A percentile compares a stretch with the other conserved stretches of the same genome.
Conservation (phyloP, 441 rosid species). For the Arabidopsis hybrid region DNA sequence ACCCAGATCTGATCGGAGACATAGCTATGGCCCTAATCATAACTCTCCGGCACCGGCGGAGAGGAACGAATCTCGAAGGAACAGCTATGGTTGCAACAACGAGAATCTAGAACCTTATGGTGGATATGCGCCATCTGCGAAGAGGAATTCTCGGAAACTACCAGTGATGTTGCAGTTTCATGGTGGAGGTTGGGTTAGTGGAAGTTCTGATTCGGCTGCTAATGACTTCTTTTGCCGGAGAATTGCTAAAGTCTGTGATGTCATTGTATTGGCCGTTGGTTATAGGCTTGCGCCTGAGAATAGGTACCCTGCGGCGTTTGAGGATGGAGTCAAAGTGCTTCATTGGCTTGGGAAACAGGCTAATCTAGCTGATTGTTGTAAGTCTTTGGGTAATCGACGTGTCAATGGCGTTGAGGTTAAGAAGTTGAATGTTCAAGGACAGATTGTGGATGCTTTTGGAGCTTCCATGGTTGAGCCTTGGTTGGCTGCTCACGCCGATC, state of each 20-base stretch:
- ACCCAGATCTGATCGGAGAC: conserved; percentile 46
- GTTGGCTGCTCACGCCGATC: conserved; percentile 96
- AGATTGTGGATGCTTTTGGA: conserved; percentile 82
- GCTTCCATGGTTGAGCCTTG: conserved; percentile 98
- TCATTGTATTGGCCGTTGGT: conserved; percentile 72
- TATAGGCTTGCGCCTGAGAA: conserved; percentile 80
- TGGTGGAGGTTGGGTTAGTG: conserved; percentile 75
- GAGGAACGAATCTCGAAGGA: conserved; percentile 35
- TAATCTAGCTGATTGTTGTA: conserved; percentile 64
- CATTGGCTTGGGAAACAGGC: conserved; percentile 76
- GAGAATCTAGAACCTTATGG: conserved; percentile 41
- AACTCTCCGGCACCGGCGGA: conserved; percentile 50
- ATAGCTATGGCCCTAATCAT: conserved; percentile 45
- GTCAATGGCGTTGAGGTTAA: conserved; percentile 65
- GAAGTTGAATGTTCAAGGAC: conserved; percentile 66
- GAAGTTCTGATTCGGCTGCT: conserved; percentile 61
- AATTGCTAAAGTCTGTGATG: conserved; percentile 66
- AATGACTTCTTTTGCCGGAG: conserved; percentile 73
- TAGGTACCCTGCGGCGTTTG: conserved; percentile 68
- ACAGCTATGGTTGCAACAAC: conserved; percentile 36
- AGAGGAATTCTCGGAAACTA: conserved; percentile 53
- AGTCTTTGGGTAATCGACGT: conserved; percentile 44
- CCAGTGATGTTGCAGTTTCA: conserved; percentile 77
- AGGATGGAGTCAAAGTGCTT: conserved; percentile 73
- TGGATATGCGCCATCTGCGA: conserved; percentile 54